Base-by-base conservation (phyloP, 2,329 filamentous ascomycete species). In the Beauveria caledonica region DNA sequence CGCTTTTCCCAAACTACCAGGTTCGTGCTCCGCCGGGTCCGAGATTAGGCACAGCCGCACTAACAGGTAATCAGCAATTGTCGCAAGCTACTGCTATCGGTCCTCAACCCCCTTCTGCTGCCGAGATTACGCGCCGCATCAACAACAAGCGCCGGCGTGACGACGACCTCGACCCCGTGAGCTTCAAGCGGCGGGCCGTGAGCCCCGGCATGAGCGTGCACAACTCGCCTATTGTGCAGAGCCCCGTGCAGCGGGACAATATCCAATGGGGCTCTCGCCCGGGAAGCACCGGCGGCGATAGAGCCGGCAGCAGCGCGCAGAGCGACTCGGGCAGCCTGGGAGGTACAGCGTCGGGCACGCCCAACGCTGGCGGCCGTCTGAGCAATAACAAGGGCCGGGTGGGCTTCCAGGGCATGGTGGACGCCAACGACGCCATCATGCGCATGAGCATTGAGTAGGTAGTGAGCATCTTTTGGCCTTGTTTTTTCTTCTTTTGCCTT, bases 381-480 rank as follows among this genome's bases (percentile, higher is more conserved):
- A 52, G 19, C 66, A 77, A 79, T 65, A 76, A 80, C 66, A 82
- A 80, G 71, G 87, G 78, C 64, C 74, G 90, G 39, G 80, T 96
- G 15, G 91, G 91, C 9, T 81, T 95, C 66, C 92, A 97, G 74
- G 91, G 92, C 1, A 97, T 97, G 92, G 88, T 85, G 19, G 93
- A 97, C 73, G 93, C 93, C n/a, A 91, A 91, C 70, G 93, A 97
- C 72, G 90, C 92, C 1, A 80, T 97, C 65, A 96, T 96, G 88
- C 92, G 93, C 68, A 94, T 97, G 89, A 96, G 90, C 73, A 96
- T 97, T 68, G 92, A 97, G 72, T 96, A 77, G 62, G 72, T 96
- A 77, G 62, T 15, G n/a, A 53, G 17, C 29, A 49, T 49, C 9
- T 23, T 19, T 9, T 1, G 7, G 13, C 11, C 21, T 48, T 21